Base-by-base conservation (phyloP, 257 asterid genomes). In the Ilex aquifolium region DNA sequence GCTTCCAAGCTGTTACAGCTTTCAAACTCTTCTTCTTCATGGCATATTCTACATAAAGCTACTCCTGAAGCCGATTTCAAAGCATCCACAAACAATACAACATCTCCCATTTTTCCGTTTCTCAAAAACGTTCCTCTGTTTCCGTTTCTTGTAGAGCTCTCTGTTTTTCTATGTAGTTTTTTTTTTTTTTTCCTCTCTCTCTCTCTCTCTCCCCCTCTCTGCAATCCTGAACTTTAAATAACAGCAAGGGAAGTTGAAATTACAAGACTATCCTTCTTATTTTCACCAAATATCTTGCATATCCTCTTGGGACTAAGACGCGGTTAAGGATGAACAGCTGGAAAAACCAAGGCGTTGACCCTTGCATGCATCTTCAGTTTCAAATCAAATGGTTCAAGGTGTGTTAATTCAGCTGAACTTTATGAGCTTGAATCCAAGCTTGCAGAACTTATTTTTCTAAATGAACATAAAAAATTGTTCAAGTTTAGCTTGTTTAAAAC, bases 1-100 rank as follows among this genome's bases (percentile, higher is more conserved):
- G 85, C 63, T 64, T 86, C 95, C 54, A 88, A 70, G 32, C 32
- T 76, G 46, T 69, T 76, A 56, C 71, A 76, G 85, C 91, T 80
- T 67, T 81, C 92, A 11, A 79, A 75, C 57, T 88, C 95, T 59
- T 82, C 95, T 59, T 82, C 85, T 63, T 88, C 98, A 31, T 88
- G 95, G 78, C 98, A 91, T 51, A 91, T 88, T 82, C 96, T 85
- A 73, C 98, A 91, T 6, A 85, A 67, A 10, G 67, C 67, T 49
- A 58, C 44, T 42, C 69, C 2, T 11, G 54, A 4, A 11, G 39
- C 66, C 12, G 71, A 65, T 21, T 70, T 68, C 56, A 67, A 59
- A 61, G 83, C 90, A 65, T 83, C 92, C 6, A 84, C 70, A 27
- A n/a, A 63, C 8, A 88, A 62, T n/a, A 80, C 66, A 27, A 73